These are phyloP conservation scores for Jamesozyma piceae DNA, from an alignment of 805 yeast species.

Conservation along the genomic window DNA sequence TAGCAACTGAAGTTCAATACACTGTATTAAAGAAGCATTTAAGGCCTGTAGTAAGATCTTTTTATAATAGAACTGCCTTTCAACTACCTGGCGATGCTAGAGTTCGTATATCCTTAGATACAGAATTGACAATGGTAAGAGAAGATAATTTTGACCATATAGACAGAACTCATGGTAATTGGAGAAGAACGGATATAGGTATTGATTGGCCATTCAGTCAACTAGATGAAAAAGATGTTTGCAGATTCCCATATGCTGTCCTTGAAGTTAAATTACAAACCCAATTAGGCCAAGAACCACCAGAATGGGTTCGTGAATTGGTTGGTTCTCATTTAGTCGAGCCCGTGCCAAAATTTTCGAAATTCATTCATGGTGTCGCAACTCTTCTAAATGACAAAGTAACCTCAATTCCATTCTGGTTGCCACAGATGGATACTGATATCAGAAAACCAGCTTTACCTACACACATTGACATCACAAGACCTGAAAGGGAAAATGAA, in stretches of 20 bases:
- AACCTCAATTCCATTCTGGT: slow-evolving; percentile 88
- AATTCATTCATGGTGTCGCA: slow-evolving; percentile 94
- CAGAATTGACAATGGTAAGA: slow-evolving; percentile 94
- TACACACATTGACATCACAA: slow-evolving; percentile 37
- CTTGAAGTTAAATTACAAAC: slow-evolving; percentile 95
- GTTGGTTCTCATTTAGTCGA: slow-evolving; percentile 90
- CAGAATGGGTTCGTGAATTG: slow-evolving; percentile 91
- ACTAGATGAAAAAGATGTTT: slow-evolving; percentile 73
- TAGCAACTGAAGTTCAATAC: slow-evolving; percentile 90
- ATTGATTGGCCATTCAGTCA: slow-evolving; percentile 92
- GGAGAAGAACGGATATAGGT: slow-evolving; percentile 99
- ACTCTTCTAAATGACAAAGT: slow-evolving; percentile 79
- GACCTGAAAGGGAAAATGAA: slow-evolving; percentile 22
- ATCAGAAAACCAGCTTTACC: slow-evolving; percentile 71
- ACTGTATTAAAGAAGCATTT: slow-evolving; percentile 71
- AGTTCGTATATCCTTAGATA: slow-evolving; percentile 94
- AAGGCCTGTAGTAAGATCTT: slow-evolving; percentile 92
- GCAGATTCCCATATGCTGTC: slow-evolving; percentile 95
- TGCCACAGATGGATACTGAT: slow-evolving; percentile 93
- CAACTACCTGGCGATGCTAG: slow-evolving; percentile 99
- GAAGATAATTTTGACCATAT: slow-evolving; percentile 94
- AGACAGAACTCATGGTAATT: slow-evolving; percentile 82
- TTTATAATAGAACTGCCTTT: slow-evolving; percentile 96
- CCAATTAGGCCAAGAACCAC: slow-evolving; percentile 97
- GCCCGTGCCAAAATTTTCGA: slow-evolving; percentile 96